Percentiles rank a stretch among this genome's conserved stretches.
phyloP scores from a whole-genome alignment of 169 alveolate species.

The Theileria orientalis region DNA sequence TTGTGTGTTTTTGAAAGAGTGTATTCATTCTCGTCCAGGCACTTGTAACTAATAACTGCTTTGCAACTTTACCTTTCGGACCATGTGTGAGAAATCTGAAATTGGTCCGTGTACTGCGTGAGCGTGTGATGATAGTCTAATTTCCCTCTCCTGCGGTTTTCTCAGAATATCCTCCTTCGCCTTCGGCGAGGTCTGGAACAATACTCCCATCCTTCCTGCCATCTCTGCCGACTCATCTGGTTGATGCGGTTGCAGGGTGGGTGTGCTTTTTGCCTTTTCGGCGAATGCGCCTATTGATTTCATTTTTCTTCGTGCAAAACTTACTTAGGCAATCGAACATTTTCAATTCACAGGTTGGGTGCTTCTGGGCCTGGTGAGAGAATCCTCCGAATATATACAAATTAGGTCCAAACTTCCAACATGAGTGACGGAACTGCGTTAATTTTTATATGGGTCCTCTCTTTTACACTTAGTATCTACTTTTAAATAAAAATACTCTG shows the following conservation, averaged over 20 bases:
- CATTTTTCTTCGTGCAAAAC: not conserved
- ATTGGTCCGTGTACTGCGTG: slow-evolving; percentile 80
- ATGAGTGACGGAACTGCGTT: slow-evolving; percentile 86
- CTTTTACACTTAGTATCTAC: not conserved
- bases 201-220: not conserved
- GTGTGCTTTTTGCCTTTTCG: not conserved
- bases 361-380: slow-evolving; percentile 90
- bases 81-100: slow-evolving; percentile 81
- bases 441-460: not conserved
- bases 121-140: slow-evolving; percentile 77
- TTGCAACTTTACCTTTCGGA: slow-evolving; percentile 57
- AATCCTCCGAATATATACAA: slow-evolving; percentile 94
- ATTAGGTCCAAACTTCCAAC: slow-evolving; percentile 85
- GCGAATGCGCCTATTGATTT: not conserved
- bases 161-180: not conserved
- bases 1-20: not conserved
- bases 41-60: no score
- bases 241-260: not conserved
- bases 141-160: slow-evolving; percentile 67
- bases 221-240: not conserved
- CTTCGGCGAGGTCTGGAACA: slow-evolving; percentile 17
- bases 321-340: slow-evolving; percentile 73
- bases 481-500: slow-evolving; percentile 77
- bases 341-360: slow-evolving; percentile 85
- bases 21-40: no score